Conservation (phyloP, 345 rosid genomes). For the Raphanus sativus region DNA sequence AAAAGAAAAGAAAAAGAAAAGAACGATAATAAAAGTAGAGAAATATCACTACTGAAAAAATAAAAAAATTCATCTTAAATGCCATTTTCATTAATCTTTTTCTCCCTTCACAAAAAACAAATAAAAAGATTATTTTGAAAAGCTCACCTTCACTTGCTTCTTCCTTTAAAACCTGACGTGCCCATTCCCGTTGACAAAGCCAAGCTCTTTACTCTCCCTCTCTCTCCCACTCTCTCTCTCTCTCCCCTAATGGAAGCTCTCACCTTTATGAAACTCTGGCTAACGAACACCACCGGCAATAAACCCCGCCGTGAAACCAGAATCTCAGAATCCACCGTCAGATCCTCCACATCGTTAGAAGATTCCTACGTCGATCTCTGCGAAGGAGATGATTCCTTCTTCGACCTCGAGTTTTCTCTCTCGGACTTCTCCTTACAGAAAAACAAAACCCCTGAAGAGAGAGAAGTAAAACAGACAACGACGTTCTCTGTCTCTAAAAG, state of each 20-base stretch:
- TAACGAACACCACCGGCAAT: constrained; percentile 32
- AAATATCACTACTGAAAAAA: background rate
- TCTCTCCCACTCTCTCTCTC: background rate
- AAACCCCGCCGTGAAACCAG: constrained; percentile 37
- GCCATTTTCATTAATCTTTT: constrained; percentile 18
- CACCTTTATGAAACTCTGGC: constrained; percentile 62
- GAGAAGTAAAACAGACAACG: constrained; percentile 28
- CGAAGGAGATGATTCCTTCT: constrained; percentile 85
- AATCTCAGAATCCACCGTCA: constrained; percentile 26
- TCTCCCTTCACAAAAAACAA: background rate
- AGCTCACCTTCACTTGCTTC: constrained; percentile 31
- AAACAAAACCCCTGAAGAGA: constrained; percentile 1
- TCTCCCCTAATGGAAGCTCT: constrained; percentile 62
- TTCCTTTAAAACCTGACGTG: constrained; percentile 18
- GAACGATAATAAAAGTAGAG: constrained; percentile 6
- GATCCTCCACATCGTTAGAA: constrained; percentile 17
- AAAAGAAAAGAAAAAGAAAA: background rate
- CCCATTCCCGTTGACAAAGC: constrained; percentile 35
- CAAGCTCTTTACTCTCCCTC: constrained; percentile 6
- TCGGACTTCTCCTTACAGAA: constrained; percentile 39
- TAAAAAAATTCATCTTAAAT: constrained; percentile 1
- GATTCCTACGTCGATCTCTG: constrained; percentile 40
- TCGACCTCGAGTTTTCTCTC: constrained; percentile 76
- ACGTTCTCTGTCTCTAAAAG: constrained; percentile 51
- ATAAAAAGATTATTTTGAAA: constrained; percentile 43